phyloP scores from a whole-genome alignment of 2,329 filamentous ascomycete genomes.

The Monosporascus sp. region DNA sequence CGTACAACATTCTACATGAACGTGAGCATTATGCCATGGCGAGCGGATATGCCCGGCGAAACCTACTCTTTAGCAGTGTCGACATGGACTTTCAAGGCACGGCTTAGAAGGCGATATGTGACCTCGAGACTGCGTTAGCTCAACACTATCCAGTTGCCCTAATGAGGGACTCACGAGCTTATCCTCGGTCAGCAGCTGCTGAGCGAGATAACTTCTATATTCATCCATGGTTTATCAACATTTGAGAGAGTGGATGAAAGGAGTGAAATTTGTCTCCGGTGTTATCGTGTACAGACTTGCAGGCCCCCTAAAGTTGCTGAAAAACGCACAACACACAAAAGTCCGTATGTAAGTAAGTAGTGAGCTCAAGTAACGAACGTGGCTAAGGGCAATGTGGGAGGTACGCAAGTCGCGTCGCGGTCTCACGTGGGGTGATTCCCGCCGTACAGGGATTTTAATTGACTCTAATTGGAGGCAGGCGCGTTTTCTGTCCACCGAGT shows the following conservation, averaged over 20 bases:
- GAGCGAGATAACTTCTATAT: constrained; percentile 67
- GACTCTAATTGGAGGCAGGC: background rate
- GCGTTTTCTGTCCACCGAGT: background rate
- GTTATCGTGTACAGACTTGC: constrained; percentile 1
- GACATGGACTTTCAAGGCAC: constrained; percentile 76
- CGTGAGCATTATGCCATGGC: constrained; percentile 3
- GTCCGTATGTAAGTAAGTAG: too few species aligned
- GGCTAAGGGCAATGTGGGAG: too few species aligned
- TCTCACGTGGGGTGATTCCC: constrained; percentile 27
- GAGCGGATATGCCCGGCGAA: constrained; percentile 2
- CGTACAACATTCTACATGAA: constrained; percentile 69
- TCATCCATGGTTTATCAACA: constrained; percentile 42
- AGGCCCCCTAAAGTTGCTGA: too few species aligned
- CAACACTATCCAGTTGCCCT: background rate
- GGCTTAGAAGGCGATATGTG: constrained; percentile 80
- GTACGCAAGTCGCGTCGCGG: constrained; percentile 2
- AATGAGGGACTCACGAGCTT: constrained; percentile 40
- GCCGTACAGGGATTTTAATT: background rate
- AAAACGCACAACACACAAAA: too few species aligned
- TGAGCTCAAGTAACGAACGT: too few species aligned
- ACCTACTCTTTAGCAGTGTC: constrained; percentile 83
- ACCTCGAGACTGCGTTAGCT: constrained; percentile 48
- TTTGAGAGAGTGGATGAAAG: too few species aligned
- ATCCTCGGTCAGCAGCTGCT: constrained; percentile 70
- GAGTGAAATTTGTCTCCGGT: background rate